Percentiles rank a stretch among this genome's conserved stretches.
Evolutionary conservation across 192 early-diverging fungal genomes (phyloP).

Genomic region (Coemansia sp.): DNA sequence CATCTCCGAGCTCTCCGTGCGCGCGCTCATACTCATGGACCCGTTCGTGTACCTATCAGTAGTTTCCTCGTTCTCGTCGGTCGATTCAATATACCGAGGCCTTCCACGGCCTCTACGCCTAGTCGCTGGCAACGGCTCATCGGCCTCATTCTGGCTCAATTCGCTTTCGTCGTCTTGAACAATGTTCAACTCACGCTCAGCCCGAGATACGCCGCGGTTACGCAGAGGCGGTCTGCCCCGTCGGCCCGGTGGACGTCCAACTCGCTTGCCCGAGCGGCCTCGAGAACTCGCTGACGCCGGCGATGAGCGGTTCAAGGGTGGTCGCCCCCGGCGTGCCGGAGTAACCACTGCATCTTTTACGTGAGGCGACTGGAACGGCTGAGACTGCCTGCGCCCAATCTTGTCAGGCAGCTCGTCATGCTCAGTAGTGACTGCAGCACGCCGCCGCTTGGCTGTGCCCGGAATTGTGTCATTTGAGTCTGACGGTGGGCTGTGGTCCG

Average conservation of each 20-base stretch:
- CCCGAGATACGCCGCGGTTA: not conserved
- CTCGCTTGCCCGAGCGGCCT: not conserved
- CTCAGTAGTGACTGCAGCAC: not conserved
- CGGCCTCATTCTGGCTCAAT: not conserved
- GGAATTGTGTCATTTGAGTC: no score
- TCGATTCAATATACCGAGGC: conserved; percentile 4
- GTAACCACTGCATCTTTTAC: not conserved
- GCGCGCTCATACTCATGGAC: conserved; percentile 1
- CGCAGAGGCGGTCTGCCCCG: conserved; percentile 8
- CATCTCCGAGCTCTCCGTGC: conserved; percentile 9
- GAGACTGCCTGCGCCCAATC: conserved; percentile 16
- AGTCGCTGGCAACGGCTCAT: no score
- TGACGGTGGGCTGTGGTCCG: conserved; percentile 12
- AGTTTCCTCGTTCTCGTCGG: conserved; percentile 12
- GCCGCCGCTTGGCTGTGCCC: conserved; percentile 15
- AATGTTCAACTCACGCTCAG: conserved; percentile 8
- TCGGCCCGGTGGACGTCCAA: not conserved
- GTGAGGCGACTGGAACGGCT: conserved; percentile 8
- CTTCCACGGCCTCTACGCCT: conserved; percentile 4
- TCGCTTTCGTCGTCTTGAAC: conserved; percentile 4
- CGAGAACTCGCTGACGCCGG: not conserved
- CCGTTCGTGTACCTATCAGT: conserved; percentile 1
- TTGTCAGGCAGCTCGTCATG: not conserved
- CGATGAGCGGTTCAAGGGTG: no score
- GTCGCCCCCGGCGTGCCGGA: not conserved